Percentiles rank a stretch among this genome's conserved stretches.
Evolutionary conservation across 805 yeast species (phyloP).

Genomic region (Candida peoriensis): DNA sequence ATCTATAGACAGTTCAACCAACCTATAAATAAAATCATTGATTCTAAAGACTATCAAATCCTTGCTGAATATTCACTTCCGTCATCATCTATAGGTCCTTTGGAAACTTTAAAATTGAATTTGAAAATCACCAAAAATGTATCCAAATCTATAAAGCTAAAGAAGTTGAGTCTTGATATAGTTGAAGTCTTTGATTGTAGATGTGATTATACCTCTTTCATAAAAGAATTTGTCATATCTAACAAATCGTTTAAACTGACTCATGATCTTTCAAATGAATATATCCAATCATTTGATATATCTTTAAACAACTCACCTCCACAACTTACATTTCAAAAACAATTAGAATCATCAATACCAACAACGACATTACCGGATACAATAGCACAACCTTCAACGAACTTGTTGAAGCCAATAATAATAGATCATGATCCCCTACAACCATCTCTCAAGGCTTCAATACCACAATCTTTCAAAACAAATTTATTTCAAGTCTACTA

Average conservation of each 20-base stretch:
- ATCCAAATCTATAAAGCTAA: constrained; percentile 30
- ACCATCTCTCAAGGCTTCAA: constrained; percentile 30
- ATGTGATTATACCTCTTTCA: constrained; percentile 34
- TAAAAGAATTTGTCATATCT: constrained; percentile 38
- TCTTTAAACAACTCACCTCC: constrained; percentile 20
- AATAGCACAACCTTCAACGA: constrained; percentile 17
- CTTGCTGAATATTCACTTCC: constrained; percentile 43
- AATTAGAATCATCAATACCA: constrained; percentile 27
- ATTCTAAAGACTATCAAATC: constrained; percentile 45
- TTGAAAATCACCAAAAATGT: constrained; percentile 34
- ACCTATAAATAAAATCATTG: constrained; percentile 38
- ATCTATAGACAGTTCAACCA: constrained; percentile 51
- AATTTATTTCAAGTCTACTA: constrained; percentile 47
- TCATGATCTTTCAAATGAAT: constrained; percentile 7
- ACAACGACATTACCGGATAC: constrained; percentile 16
- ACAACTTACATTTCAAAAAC: constrained; percentile 27
- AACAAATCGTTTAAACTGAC: constrained; percentile 12
- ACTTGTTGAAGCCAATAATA: constrained; percentile 27
- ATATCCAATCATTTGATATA: constrained; percentile 24
- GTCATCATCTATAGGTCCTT: constrained; percentile 53
- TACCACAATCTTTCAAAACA: constrained; percentile 39
- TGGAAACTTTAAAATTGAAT: constrained; percentile 39
- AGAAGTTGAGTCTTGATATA: constrained; percentile 41
- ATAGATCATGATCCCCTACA: constrained; percentile 16
- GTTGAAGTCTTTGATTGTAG: constrained; percentile 45